A percentile compares a stretch with the other conserved stretches of the same genome.
Conservation (phyloP, 1,139 yeast genomes). For the Hansenula sp. region DNA sequence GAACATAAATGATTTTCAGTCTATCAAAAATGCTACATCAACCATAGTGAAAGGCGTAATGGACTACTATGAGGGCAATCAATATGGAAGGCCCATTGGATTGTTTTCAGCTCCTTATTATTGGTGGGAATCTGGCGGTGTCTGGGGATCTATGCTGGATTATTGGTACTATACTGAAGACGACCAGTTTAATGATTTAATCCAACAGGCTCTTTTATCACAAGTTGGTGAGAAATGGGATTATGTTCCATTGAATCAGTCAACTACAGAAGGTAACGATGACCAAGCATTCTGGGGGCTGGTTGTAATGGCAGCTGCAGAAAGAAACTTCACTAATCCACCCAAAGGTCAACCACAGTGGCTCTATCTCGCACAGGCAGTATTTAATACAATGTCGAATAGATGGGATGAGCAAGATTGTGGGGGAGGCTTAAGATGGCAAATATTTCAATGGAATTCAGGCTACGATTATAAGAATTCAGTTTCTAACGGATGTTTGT, state of each 20-base stretch:
- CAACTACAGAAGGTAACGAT: slow-evolving; percentile 94
- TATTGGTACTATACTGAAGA: slow-evolving; percentile 68
- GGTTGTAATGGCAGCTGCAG: slow-evolving; percentile 87
- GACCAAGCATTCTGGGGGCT: slow-evolving; percentile 97
- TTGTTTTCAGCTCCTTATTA: slow-evolving; percentile 81
- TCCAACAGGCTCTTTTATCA: slow-evolving; percentile 59
- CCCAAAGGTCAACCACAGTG: slow-evolving; percentile 52
- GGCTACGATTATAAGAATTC: slow-evolving; percentile 91
- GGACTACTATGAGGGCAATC: slow-evolving; percentile 74
- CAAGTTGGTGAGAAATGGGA: slow-evolving; percentile 75
- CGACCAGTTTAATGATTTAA: slow-evolving; percentile 53
- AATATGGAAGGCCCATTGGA: slow-evolving; percentile 75
- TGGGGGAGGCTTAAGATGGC: slow-evolving; percentile 93
- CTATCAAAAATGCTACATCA: slow-evolving; percentile 47
- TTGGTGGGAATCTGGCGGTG: slow-evolving; percentile 99
- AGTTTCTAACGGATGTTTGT: slow-evolving; percentile 83
- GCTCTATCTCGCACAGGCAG: slow-evolving; percentile 71
- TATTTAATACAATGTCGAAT: slow-evolving; percentile 80
- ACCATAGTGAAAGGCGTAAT: slow-evolving; percentile 58
- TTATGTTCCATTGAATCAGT: slow-evolving; percentile 82
- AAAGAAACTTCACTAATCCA: slow-evolving; percentile 80
- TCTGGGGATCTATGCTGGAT: slow-evolving; percentile 83
- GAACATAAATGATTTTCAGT: slow-evolving; percentile 29
- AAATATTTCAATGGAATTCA: slow-evolving; percentile 87
- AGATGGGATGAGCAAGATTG: slow-evolving; percentile 78